Base-by-base conservation (phyloP, 257 asterid species). In the Scutellaria baicalensis region DNA sequence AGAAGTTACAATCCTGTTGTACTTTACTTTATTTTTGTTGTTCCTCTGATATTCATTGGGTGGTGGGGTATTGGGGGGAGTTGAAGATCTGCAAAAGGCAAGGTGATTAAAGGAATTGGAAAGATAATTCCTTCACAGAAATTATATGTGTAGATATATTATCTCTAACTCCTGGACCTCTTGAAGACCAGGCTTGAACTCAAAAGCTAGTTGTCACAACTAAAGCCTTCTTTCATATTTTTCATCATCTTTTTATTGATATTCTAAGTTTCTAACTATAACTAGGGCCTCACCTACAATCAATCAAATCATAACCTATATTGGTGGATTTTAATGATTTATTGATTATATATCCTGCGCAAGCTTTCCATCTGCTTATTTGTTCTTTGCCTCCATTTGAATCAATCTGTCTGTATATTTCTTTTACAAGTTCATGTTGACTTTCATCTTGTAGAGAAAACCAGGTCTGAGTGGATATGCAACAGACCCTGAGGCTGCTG, bases 401-500 rank as follows among this genome's bases (percentile, higher is more conserved):
- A 9, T 64, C 42, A 27, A 63, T 72, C 50, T 10, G 38, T 56
- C 57, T 27, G 3, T 54, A 8, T 74, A 13, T 58, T 61, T 1
- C 6, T 49, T 71, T 67, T 68, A 62, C 72, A 42, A 73, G 67
- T 48, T 57, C 43, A 50, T 13, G 59, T 58, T 61, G 64, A 70
- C 66, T 81, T 80, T 59, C 55, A 47, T 77, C 33, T 52, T 79
- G 76, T 76, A 91, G 97, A 83, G 42, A 64, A 75, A 77, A 64
- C 96, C 89, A 8, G 97, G 97, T 44, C 74, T 91, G 78, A 91
- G 97, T 84, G 78, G 84, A 42, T 81, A 82, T 70, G 89, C 83
- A 21, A 73, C 60, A 16, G 83, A 91, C 69, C 87, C 94, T 0
- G 79, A 79, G 78, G 94, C 86, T 48, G 92, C 95, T 47, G 95